Conservation (phyloP, 2,329 filamentous ascomycete species). For the Penicillium sp. region DNA sequence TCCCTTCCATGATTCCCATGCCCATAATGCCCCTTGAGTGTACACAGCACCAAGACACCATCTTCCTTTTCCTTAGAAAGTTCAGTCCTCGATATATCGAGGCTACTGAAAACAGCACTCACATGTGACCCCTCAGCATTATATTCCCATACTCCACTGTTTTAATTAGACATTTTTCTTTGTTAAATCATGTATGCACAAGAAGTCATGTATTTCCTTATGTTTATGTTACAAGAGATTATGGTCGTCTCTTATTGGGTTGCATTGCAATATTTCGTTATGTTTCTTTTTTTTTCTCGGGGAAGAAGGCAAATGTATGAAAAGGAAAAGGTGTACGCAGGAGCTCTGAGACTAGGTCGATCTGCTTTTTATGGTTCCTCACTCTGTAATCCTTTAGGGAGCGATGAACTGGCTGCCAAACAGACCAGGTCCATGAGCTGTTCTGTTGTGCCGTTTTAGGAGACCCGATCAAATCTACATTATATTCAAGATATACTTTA, state of each 20-base stretch:
- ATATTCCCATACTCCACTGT: conserved; percentile 15
- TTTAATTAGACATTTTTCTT: conserved; percentile 33
- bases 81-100: conserved; percentile 11
- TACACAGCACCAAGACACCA: conserved; percentile 10
- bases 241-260: conserved; percentile 22
- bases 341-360: not conserved
- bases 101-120: conserved; percentile 13
- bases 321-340: conserved; percentile 5
- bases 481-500: not conserved
- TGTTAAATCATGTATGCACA: conserved; percentile 35
- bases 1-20: conserved; percentile 11
- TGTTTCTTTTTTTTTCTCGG: conserved; percentile 2
- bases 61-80: conserved; percentile 3
- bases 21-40: conserved; percentile 5
- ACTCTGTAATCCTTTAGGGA: not conserved
- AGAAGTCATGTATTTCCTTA: conserved; percentile 39
- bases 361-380: not conserved
- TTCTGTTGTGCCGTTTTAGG: not conserved
- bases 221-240: conserved; percentile 28
- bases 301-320: conserved; percentile 9
- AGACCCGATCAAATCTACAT: not conserved
- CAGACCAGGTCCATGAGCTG: not conserved
- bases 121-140: not conserved
- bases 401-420: not conserved
- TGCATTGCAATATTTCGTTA: conserved; percentile 5